These are phyloP conservation scores for Gossypium rotundifolium DNA, from an alignment of 345 rosid species.

Conservation along the genomic window DNA sequence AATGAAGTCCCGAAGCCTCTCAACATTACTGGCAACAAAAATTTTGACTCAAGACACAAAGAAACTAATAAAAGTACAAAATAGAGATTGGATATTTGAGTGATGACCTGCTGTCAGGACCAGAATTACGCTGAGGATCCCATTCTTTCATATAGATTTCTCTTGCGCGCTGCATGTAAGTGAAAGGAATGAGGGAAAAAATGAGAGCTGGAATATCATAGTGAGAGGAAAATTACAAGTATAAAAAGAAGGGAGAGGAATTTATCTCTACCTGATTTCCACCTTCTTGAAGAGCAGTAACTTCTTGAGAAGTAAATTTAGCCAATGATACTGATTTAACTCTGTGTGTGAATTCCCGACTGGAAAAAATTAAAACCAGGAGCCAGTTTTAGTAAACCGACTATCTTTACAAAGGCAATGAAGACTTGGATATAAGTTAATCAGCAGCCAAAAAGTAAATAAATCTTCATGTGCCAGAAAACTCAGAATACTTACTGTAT, in stretches of 20 bases:
- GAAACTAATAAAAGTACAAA: background rate
- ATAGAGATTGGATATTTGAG: slow-evolving; percentile 3
- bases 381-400: slow-evolving; percentile 6
- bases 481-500: slow-evolving; percentile 66
- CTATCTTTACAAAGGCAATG: background rate
- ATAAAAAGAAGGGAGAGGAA: slow-evolving; percentile 4
- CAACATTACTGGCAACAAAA: slow-evolving; percentile 59
- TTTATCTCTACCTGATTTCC: slow-evolving; percentile 73
- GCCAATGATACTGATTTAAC: slow-evolving; percentile 97
- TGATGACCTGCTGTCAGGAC: slow-evolving; percentile 76
- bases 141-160: slow-evolving; percentile 80
- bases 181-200: background rate
- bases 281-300: slow-evolving; percentile 75
- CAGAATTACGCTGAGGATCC: slow-evolving; percentile 70
- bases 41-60: slow-evolving; percentile 22
- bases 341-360: slow-evolving; percentile 95
- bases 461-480: background rate
- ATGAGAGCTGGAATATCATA: background rate
- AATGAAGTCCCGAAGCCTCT: slow-evolving; percentile 74
- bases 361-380: slow-evolving; percentile 23
- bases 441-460: background rate
- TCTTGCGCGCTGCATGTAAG: slow-evolving; percentile 60
- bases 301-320: slow-evolving; percentile 86
- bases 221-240: slow-evolving; percentile 5
- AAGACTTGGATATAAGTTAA: slow-evolving; percentile 10